Percentiles rank a stretch among this genome's conserved stretches.
phyloP scores from a whole-genome alignment of 2,329 filamentous ascomycete genomes.

The Neonectria punicea region DNA sequence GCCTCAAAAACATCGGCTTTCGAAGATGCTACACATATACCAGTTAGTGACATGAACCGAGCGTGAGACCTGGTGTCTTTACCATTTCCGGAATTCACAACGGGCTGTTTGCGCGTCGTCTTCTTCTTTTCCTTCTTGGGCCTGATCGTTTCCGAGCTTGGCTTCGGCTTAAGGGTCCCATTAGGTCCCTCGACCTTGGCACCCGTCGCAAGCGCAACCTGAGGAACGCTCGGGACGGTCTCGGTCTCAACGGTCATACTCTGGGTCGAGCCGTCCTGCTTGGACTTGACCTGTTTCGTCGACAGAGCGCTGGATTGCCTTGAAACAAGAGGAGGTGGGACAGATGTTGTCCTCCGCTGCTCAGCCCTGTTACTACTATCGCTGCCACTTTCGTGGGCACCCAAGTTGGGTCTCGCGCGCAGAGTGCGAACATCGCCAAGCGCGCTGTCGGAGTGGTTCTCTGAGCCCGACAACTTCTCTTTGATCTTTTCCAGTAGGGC shows the following conservation, averaged over 20 bases:
- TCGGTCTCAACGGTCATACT: slow-evolving; percentile 99
- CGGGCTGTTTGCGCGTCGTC: slow-evolving; percentile 76
- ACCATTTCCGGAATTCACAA: slow-evolving; percentile 78
- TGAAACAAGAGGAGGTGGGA: slow-evolving; percentile 65
- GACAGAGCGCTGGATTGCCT: slow-evolving; percentile 73
- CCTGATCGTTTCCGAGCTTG: slow-evolving; percentile 94
- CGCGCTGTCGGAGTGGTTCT: slow-evolving; percentile 54
- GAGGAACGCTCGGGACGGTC: slow-evolving; percentile 90
- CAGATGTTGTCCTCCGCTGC: slow-evolving; percentile 55
- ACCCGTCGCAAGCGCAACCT: slow-evolving; percentile 76
- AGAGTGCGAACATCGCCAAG: slow-evolving; percentile 54
- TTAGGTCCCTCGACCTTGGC: slow-evolving; percentile 71
- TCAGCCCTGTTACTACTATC: slow-evolving; percentile 67
- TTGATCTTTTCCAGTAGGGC: slow-evolving; percentile 61
- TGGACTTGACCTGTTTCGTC: slow-evolving; percentile 75
- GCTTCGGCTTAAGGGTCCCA: slow-evolving; percentile 84
- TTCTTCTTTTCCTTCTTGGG: slow-evolving; percentile 95
- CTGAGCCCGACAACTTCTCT: slow-evolving; percentile 57
- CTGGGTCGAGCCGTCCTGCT: slow-evolving; percentile 80
- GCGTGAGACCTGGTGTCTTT: slow-evolving; percentile 36
- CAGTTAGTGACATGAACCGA: slow-evolving; percentile 23
- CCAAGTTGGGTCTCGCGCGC: slow-evolving; percentile 59
- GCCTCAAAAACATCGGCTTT: slow-evolving; percentile 99
- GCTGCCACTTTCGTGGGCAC: slow-evolving; percentile 68
- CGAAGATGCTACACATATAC: slow-evolving; percentile 49